A percentile compares a stretch with the other conserved stretches of the same genome.
phyloP scores from a whole-genome alignment of 1,284 basidiomycete species.

The Caloboletus firmus region DNA sequence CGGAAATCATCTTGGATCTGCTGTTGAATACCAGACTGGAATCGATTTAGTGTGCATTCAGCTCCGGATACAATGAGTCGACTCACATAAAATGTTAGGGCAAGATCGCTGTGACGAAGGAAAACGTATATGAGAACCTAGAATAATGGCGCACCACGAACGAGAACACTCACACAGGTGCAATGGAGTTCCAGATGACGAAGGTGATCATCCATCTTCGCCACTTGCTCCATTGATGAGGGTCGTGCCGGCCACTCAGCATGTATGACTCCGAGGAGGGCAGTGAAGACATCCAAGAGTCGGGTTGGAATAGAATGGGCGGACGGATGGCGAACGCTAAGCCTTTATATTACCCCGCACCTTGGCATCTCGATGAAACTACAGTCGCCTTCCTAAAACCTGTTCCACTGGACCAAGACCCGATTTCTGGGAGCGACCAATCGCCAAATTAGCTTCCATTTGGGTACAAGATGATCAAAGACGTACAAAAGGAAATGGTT shows the following conservation, averaged over 20 bases:
- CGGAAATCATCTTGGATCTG: slow-evolving; percentile 29
- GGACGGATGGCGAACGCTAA: not conserved
- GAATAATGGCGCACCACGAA: not conserved
- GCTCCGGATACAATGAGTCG: not conserved
- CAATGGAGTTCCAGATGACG: slow-evolving; percentile 32
- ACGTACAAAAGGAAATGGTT: not conserved
- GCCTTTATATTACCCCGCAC: slow-evolving; percentile 21
- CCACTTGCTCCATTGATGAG: slow-evolving; percentile 30
- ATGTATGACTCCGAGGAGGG: slow-evolving; percentile 14
- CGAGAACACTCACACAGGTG: slow-evolving; percentile 25
- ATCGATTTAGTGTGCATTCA: slow-evolving; percentile 3
- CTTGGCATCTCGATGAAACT: not conserved
- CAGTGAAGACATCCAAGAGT: slow-evolving; percentile 20
- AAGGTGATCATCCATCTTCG: slow-evolving; percentile 30
- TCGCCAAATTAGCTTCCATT: slow-evolving; percentile 21
- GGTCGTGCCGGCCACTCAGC: slow-evolving; percentile 22
- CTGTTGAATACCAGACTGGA: slow-evolving; percentile 30
- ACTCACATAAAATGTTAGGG: slow-evolving; percentile 32
- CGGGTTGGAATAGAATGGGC: not conserved
- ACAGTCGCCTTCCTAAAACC: not conserved
- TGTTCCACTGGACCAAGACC: not conserved
- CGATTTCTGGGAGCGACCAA: slow-evolving; percentile 14
- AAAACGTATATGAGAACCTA: not conserved
- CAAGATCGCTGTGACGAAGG: slow-evolving; percentile 18
- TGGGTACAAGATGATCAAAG: not conserved